A percentile compares a stretch with the other conserved stretches of the same genome.
phyloP scores from a whole-genome alignment of 2,329 filamentous ascomycete genomes.

The Fonsecaea pedrosoi region DNA sequence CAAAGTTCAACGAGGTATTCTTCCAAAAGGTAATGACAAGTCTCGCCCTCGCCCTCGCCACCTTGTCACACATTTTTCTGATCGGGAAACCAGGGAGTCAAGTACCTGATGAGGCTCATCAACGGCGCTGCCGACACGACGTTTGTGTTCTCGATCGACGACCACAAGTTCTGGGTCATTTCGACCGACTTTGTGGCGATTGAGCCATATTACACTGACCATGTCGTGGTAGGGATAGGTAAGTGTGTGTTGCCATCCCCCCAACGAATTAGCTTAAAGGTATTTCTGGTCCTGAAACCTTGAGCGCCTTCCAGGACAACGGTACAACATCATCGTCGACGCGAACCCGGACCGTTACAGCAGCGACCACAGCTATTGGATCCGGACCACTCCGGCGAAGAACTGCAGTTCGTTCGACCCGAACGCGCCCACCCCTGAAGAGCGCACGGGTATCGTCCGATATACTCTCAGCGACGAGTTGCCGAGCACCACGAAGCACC shows the following conservation, averaged over 20 bases:
- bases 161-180: constrained; percentile 18
- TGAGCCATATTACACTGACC: constrained; percentile 18
- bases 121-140: constrained; percentile 12
- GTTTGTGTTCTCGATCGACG: constrained; percentile 20
- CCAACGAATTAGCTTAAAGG: background rate
- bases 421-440: background rate
- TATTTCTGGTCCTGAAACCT: background rate
- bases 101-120: constrained; percentile 18
- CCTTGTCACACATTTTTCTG: background rate
- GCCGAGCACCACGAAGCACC: background rate
- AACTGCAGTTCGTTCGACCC: constrained; percentile 5
- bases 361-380: constrained; percentile 13
- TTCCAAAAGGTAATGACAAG: constrained; percentile 7
- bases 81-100: constrained; percentile 4
- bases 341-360: constrained; percentile 6
- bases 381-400: constrained; percentile 10
- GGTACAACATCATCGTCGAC: constrained; percentile 18
- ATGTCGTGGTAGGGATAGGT: constrained; percentile 20
- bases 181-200: constrained; percentile 17
- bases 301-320: constrained; percentile 6
- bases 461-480: constrained; percentile 4
- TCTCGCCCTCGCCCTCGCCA: background rate
- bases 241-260: background rate
- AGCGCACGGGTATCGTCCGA: constrained; percentile 9
- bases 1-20: constrained; percentile 10